Evolutionary conservation across 768 basidiomycete species (phyloP).

Genomic region (Termitomyces sp.): DNA sequence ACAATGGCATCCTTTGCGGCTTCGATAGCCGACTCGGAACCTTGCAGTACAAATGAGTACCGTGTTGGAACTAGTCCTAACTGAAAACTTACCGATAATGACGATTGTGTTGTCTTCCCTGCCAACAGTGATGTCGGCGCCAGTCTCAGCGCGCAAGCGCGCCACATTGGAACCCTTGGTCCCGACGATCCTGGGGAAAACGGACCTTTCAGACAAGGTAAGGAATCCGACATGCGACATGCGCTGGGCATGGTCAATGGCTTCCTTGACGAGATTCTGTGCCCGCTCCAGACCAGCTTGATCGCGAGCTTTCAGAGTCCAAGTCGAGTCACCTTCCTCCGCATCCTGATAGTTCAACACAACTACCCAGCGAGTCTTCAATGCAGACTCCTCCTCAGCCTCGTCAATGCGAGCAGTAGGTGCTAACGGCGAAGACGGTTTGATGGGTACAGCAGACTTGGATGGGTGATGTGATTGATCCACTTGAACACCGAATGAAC

Average conservation of each 20-base stretch:
- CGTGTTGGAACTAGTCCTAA: not conserved
- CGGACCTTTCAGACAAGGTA: conserved; percentile 72
- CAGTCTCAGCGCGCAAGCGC: conserved; percentile 82
- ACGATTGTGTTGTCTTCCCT: conserved; percentile 84
- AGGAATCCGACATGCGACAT: conserved; percentile 83
- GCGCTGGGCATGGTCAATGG: conserved; percentile 63
- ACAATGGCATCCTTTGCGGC: conserved; percentile 77
- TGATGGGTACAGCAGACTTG: conserved; percentile 54
- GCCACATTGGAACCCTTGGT: conserved; percentile 87
- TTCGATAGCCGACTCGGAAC: conserved; percentile 59
- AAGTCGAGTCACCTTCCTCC: conserved; percentile 79
- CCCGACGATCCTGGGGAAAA: conserved; percentile 92
- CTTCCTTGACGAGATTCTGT: conserved; percentile 56
- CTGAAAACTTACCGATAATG: conserved; percentile 63
- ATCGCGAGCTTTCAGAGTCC: conserved; percentile 82
- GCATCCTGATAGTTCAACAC: conserved; percentile 70
- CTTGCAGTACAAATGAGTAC: conserved; percentile 29
- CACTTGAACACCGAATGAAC: conserved; percentile 76
- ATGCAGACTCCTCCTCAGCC: conserved; percentile 38
- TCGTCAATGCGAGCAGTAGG: conserved; percentile 85
- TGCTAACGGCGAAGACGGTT: conserved; percentile 37
- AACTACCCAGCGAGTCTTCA: conserved; percentile 70
- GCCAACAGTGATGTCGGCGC: conserved; percentile 88
- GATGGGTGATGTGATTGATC: conserved; percentile 67
- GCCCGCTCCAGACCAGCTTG: conserved; percentile 74